These are phyloP conservation scores for Podaxis rugospora DNA, from an alignment of 768 basidiomycete genomes.

Conservation along the genomic window DNA sequence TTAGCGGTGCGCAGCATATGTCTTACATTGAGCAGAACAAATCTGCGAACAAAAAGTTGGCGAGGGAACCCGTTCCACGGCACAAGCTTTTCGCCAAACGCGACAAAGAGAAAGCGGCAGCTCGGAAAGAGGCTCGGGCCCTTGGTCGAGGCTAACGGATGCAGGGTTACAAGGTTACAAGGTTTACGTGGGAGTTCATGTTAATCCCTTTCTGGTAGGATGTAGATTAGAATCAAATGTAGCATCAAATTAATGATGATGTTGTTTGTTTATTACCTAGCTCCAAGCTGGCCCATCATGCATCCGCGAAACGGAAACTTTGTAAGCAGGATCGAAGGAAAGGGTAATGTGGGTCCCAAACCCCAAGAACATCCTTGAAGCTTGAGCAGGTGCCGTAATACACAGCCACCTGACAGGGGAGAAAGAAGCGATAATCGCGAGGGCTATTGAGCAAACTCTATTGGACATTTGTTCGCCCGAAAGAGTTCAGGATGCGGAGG, in stretches of 20 bases:
- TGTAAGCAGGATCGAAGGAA: neutral
- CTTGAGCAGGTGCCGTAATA: conserved; percentile 3
- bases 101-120: conserved; percentile 66
- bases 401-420: conserved; percentile 7
- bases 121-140: conserved; percentile 38
- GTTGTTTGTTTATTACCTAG: neutral
- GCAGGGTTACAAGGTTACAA: conserved; percentile 3
- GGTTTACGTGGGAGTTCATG: conserved; percentile 5
- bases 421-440: conserved; percentile 3
- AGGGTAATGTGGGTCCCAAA: neutral
- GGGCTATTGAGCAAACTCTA: neutral
- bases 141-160: conserved; percentile 5
- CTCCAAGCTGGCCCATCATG: neutral
- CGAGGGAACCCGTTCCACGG: conserved; percentile 49
- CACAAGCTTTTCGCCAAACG: conserved; percentile 83
- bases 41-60: conserved; percentile 79
- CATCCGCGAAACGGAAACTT: neutral
- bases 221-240: neutral
- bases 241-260: neutral
- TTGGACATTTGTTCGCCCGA: neutral
- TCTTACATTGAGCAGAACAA: conserved; percentile 92
- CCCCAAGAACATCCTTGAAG: neutral
- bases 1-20: conserved; percentile 90
- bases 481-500: conserved; percentile 1
- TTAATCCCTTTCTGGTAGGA: neutral